phyloP scores from a whole-genome alignment of 2,329 filamentous ascomycete genomes.

The Exophiala bonariae region DNA sequence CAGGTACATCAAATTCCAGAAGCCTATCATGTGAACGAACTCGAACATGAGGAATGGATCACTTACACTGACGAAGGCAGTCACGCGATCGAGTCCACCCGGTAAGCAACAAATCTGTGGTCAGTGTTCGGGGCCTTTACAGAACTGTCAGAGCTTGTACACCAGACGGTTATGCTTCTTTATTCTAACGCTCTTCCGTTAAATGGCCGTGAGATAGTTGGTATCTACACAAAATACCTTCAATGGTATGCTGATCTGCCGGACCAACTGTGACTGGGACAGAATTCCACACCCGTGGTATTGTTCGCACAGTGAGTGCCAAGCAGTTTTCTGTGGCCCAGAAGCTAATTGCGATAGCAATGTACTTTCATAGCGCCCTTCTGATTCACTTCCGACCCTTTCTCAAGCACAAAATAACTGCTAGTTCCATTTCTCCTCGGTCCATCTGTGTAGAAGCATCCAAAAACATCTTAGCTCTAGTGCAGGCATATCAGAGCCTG shows the following conservation, averaged over 20 bases:
- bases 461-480: constrained; percentile 4
- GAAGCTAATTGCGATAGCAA: constrained; percentile 3
- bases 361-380: constrained; percentile 7
- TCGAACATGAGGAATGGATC: constrained; percentile 7
- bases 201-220: background rate
- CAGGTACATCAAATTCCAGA: background rate
- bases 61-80: constrained; percentile 5
- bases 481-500: constrained; percentile 1
- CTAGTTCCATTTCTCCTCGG: background rate
- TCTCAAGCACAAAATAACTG: background rate
- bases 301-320: constrained; percentile 8
- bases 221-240: constrained; percentile 6
- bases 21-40: constrained; percentile 10
- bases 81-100: background rate
- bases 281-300: constrained; percentile 8
- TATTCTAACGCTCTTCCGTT: background rate
- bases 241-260: constrained; percentile 7
- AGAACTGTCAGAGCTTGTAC: constrained; percentile 5
- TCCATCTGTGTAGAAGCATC: constrained; percentile 4
- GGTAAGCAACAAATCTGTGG: constrained; percentile 3
- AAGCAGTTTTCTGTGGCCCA: background rate
- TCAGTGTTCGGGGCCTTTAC: constrained; percentile 7
- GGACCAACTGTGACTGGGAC: constrained; percentile 6
- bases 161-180: constrained; percentile 1
- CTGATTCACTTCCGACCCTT: constrained; percentile 7